Evolutionary conservation across 1,139 yeast genomes (phyloP).

Genomic region (Blastobotrys elegans): DNA sequence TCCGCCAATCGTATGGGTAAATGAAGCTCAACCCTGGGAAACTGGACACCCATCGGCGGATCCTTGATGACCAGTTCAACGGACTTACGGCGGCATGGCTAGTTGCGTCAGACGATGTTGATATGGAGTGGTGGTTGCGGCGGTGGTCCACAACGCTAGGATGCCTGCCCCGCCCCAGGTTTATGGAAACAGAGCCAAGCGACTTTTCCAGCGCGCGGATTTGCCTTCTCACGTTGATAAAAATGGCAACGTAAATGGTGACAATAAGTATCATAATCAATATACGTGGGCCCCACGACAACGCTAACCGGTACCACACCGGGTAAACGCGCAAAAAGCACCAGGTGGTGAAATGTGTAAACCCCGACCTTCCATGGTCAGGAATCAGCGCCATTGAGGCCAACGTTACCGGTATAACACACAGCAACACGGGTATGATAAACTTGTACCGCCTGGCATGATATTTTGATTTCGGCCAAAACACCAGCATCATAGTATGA

Average conservation of each 20-base stretch:
- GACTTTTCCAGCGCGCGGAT: constrained; percentile 23
- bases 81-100: neutral
- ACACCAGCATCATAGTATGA: constrained; percentile 52
- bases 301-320: constrained; percentile 62
- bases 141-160: neutral
- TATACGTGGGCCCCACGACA: constrained; percentile 80
- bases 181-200: neutral
- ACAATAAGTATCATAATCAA: constrained; percentile 56
- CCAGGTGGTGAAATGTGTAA: constrained; percentile 51
- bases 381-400: constrained; percentile 45
- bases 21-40: constrained; percentile 19
- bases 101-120: neutral
- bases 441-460: neutral
- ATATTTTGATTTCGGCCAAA: constrained; percentile 26
- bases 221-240: constrained; percentile 50
- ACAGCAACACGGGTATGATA: constrained; percentile 22
- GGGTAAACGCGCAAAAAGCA: constrained; percentile 71
- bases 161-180: neutral
- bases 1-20: constrained; percentile 17
- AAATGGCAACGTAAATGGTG: constrained; percentile 61
- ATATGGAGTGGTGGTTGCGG: neutral
- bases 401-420: constrained; percentile 56
- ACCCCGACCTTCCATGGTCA: constrained; percentile 17
- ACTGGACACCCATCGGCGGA: constrained; percentile 12
- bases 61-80: neutral